Conservation (phyloP, 306 rosid species). For the Casuarina equisetifolia region DNA sequence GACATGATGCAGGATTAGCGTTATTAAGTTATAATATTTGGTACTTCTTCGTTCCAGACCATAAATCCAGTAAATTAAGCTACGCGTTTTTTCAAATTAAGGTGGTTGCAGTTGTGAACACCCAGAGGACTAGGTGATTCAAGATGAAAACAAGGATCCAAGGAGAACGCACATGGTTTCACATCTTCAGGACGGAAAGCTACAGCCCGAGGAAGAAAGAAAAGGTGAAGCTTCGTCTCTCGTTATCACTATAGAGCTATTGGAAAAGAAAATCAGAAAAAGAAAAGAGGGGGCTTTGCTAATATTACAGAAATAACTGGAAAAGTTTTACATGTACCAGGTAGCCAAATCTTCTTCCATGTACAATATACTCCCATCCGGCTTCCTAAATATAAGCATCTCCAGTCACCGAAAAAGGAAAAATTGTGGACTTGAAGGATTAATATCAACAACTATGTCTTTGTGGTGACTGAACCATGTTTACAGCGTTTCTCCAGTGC, state of each 20-base stretch:
- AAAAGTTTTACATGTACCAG: too few species aligned
- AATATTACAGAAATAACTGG: background rate
- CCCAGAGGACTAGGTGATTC: too few species aligned
- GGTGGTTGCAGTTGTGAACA: too few species aligned
- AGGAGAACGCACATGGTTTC: background rate
- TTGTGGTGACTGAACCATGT: constrained; percentile 35
- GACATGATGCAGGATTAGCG: too few species aligned
- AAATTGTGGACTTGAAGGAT: background rate
- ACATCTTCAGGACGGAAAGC: background rate
- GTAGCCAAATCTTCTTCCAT: too few species aligned
- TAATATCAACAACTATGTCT: constrained; percentile 32
- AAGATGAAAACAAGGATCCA: too few species aligned
- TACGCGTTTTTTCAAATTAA: too few species aligned
- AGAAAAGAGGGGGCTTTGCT: background rate
- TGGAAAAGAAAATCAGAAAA: background rate
- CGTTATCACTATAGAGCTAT: background rate
- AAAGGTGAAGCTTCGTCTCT: background rate
- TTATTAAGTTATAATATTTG: too few species aligned
- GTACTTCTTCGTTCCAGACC: too few species aligned
- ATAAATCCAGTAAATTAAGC: too few species aligned
- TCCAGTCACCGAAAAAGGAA: background rate
- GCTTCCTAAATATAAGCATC: too few species aligned
- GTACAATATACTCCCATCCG: too few species aligned
- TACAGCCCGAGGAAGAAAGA: background rate
- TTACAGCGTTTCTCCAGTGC: constrained; percentile 27